These are phyloP conservation scores for Purpureocillium lavendulum DNA, from an alignment of 2,329 filamentous ascomycete species.

Conservation along the genomic window DNA sequence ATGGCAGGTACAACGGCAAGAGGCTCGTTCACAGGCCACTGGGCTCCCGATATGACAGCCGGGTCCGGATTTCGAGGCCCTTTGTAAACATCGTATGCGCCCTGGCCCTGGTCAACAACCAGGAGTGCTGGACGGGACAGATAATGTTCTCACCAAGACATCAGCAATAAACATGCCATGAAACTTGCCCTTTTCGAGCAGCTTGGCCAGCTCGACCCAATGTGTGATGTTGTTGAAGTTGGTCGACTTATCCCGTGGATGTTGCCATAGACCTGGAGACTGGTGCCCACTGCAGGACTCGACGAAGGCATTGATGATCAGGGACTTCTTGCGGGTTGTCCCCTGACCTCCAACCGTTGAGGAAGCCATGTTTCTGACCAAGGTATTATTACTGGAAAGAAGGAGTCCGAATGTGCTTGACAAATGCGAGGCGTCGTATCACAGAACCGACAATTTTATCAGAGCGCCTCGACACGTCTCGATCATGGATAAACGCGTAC, in stretches of 20 bases:
- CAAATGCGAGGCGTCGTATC: too few relatives aligned
- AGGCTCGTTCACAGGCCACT: constrained; percentile 67
- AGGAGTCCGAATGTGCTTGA: too few relatives aligned
- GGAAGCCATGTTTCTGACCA: background rate
- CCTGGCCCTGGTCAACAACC: constrained; percentile 15
- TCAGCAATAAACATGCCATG: constrained; percentile 40
- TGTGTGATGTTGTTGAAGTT: constrained; percentile 52
- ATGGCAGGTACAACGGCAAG: constrained; percentile 53
- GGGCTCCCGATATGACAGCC: constrained; percentile 52
- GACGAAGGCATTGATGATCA: constrained; percentile 35
- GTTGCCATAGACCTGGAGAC: constrained; percentile 43
- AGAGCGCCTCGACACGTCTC: too few relatives aligned
- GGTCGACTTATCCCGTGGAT: constrained; percentile 54
- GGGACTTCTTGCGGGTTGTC: constrained; percentile 21
- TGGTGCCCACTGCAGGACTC: constrained; percentile 34
- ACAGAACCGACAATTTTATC: too few relatives aligned
- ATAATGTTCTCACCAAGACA: constrained; percentile 26
- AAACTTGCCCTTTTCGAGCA: constrained; percentile 36
- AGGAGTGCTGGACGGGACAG: too few relatives aligned
- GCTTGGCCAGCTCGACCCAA: constrained; percentile 51
- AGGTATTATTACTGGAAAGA: too few relatives aligned
- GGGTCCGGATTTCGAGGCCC: constrained; percentile 42
- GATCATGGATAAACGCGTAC: too few relatives aligned
- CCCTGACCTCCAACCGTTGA: background rate
- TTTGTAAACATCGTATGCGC: constrained; percentile 63